Evolutionary conservation across 208 protist species (phyloP).

Genomic region (Trichomonas tenax): DNA sequence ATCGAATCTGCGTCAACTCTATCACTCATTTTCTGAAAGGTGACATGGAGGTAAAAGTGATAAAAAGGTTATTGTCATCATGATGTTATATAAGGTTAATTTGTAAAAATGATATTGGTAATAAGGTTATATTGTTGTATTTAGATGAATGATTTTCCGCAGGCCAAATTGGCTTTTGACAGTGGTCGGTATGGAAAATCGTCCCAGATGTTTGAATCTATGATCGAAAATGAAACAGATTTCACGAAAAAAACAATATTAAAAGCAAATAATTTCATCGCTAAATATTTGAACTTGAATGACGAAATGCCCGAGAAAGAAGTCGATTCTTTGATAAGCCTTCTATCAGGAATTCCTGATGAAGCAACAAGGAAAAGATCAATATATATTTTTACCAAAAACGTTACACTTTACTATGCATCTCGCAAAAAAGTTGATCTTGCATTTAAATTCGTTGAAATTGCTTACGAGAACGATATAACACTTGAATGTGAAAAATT

Average conservation of each 20-base stretch:
- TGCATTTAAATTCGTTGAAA: not conserved
- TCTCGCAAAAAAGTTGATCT: not conserved
- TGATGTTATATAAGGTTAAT: too few species aligned
- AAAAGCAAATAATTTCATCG: not conserved
- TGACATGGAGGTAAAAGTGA: too few species aligned
- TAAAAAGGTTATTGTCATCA: too few species aligned
- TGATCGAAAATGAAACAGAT: not conserved
- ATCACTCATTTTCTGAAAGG: not conserved
- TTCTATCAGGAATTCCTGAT: not conserved
- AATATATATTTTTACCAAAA: not conserved
- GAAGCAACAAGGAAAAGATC: not conserved
- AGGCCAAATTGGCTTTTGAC: not conserved
- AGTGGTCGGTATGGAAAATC: not conserved
- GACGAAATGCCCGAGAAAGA: not conserved
- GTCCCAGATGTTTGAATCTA: not conserved
- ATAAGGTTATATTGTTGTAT: not conserved
- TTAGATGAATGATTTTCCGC: not conserved
- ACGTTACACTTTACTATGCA: not conserved
- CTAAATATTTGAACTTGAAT: not conserved
- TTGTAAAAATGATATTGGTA: too few species aligned
- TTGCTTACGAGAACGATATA: not conserved
- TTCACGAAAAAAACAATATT: not conserved
- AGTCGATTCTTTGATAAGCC: not conserved
- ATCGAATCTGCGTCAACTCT: not conserved
- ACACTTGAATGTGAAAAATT: not conserved